Percentiles rank a stretch among this genome's conserved stretches.
These are phyloP conservation scores for Tylopilus orsonianus DNA, from an alignment of 1,284 basidiomycete genomes.

Conservation along the genomic window DNA sequence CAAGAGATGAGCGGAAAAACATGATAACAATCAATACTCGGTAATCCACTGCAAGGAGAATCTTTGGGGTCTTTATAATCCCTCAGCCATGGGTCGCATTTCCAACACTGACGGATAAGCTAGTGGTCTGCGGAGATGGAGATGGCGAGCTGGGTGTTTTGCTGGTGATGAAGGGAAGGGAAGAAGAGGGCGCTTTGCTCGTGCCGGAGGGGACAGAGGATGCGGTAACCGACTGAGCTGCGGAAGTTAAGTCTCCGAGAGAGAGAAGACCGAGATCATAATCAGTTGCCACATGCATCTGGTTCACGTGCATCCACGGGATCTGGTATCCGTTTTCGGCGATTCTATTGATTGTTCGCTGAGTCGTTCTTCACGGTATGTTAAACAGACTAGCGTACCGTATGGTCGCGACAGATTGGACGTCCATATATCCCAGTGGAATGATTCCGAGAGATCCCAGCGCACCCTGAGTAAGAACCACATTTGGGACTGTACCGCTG, in stretches of 20 bases:
- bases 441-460: constrained; percentile 55
- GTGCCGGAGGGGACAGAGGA: constrained; percentile 3
- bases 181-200: not conserved
- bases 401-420: constrained; percentile 49
- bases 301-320: constrained; percentile 56
- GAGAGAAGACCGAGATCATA: constrained; percentile 36
- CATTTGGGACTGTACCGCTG: constrained; percentile 53
- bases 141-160: not conserved
- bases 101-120: not conserved
- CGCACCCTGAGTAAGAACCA: constrained; percentile 58
- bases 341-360: constrained; percentile 30
- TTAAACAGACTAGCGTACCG: constrained; percentile 27
- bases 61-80: not conserved
- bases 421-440: constrained; percentile 51
- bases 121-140: not conserved
- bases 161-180: not conserved
- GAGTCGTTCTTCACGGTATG: not conserved
- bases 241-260: constrained; percentile 20
- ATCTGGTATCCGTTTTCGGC: constrained; percentile 52
- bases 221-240: constrained; percentile 14
- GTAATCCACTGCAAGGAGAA: not conserved
- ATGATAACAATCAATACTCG: not conserved
- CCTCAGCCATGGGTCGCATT: constrained; percentile 11
- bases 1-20: not conserved
- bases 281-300: constrained; percentile 45